Base-by-base conservation (phyloP, 139 green algal genomes). In the Choricystis sp. region DNA sequence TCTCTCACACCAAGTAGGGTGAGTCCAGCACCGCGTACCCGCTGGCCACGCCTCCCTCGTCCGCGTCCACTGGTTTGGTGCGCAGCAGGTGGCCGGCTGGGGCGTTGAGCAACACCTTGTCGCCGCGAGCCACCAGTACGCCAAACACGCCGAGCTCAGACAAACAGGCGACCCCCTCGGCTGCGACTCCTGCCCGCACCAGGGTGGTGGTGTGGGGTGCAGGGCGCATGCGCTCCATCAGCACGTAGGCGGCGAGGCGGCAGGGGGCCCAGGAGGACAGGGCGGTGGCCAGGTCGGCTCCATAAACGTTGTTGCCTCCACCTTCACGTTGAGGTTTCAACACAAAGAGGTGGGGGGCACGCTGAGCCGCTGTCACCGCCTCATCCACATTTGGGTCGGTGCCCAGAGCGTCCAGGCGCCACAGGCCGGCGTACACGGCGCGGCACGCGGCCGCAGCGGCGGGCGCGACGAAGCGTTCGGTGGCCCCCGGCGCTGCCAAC, bases 241-340 rank as follows among this genome's bases (percentile, higher is more conserved):
- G 76, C 62, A 98, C 94, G 75, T 86, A 96, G 24, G 85, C 90
- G 2, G 74, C 79, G 22, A 96, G 72, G 2, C 77, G 79, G 26
- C 74, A 25, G 40, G 9, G 9, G 40, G 9, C 40, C 9, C 40
- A 9, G 9, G 40, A 9, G 9, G 9, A 29, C 48, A 60, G 40
- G 3, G n/a, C 31, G 27, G 24, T 5, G 4, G 57, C 31, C 0
- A 31, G 21, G 16, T 27, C n/a, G 58, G 64, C 60, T 69, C 85
- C 90, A 64, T 98, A 98, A 27, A 96, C 64, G 73, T 98, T 98
- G 77, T 98, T 98, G 59, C 92, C 92, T 21, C 93, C 93, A 3
- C 92, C 93, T 75, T 98, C 93, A 1, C 92, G 67, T 73, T 95
- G 85, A 20, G 86, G 86, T 73, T 98, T 98, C 1, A 98, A 78